Conservation (phyloP, 2,329 filamentous ascomycete genomes). For the Stylonectria norvegica region DNA sequence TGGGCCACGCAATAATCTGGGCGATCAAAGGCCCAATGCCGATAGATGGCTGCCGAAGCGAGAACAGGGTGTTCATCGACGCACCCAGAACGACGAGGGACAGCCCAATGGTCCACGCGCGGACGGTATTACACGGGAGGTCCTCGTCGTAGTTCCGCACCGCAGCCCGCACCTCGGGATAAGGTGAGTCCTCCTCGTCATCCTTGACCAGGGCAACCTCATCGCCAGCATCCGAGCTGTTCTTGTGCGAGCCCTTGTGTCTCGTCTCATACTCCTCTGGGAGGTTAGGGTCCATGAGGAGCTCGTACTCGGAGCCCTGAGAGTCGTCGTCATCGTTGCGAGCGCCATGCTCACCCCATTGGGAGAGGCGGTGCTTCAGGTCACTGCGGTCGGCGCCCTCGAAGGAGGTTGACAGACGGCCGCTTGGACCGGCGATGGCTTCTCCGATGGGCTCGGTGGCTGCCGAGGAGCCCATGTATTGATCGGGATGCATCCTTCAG, state of each 20-base stretch:
- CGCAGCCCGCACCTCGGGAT: slow-evolving; percentile 63
- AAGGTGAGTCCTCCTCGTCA: slow-evolving; percentile 50
- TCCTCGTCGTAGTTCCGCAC: slow-evolving; percentile 64
- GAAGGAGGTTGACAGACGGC: slow-evolving; percentile 25
- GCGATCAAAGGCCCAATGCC: slow-evolving; percentile 58
- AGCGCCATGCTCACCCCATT: slow-evolving; percentile 40
- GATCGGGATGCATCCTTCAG: not conserved
- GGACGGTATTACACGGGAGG: slow-evolving; percentile 62
- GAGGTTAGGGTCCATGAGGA: slow-evolving; percentile 53
- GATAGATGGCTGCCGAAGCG: slow-evolving; percentile 59
- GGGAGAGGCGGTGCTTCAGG: slow-evolving; percentile 34
- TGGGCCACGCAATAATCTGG: slow-evolving; percentile 61
- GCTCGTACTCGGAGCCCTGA: slow-evolving; percentile 50
- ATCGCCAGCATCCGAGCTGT: slow-evolving; percentile 28
- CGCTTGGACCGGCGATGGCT: slow-evolving; percentile 22
- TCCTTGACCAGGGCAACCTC: slow-evolving; percentile 21
- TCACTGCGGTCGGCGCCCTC: slow-evolving; percentile 22
- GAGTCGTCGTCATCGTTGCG: slow-evolving; percentile 43
- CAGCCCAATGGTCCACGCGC: slow-evolving; percentile 62
- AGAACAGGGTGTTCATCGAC: slow-evolving; percentile 62
- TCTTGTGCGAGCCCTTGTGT: slow-evolving; percentile 12
- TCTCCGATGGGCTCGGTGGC: slow-evolving; percentile 23
- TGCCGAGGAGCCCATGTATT: slow-evolving; percentile 6
- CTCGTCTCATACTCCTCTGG: slow-evolving; percentile 43
- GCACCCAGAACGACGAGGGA: slow-evolving; percentile 54